Percentiles rank a stretch among this genome's conserved stretches.
These are phyloP conservation scores for Leonotis leonurus DNA, from an alignment of 257 asterid genomes.

Conservation along the genomic window DNA sequence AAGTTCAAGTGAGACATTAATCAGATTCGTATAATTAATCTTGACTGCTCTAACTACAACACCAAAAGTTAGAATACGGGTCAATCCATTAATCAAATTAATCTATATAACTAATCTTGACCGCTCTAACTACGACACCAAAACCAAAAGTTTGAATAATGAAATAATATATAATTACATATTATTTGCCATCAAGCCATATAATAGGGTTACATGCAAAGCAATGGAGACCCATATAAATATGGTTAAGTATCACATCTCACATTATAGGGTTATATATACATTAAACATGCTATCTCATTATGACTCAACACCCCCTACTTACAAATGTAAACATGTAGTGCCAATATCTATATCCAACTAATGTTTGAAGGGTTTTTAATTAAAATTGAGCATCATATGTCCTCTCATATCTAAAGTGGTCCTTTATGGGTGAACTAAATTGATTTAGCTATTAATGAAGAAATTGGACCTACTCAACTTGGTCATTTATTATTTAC, in stretches of 20 bases:
- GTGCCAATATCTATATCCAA: not conserved
- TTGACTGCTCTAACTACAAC: too few relatives aligned
- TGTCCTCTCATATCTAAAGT: slow-evolving; percentile 18
- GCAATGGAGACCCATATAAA: not conserved
- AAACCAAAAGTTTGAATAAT: too few relatives aligned
- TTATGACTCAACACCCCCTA: not conserved
- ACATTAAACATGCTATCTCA: not conserved
- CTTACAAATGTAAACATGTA: not conserved
- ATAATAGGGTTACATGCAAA: too few relatives aligned
- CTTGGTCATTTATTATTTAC: slow-evolving; percentile 16
- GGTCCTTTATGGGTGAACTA: slow-evolving; percentile 28
- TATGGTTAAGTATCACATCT: not conserved
- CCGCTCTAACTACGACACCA: too few relatives aligned
- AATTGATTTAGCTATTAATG: slow-evolving; percentile 17
- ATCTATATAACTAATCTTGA: too few relatives aligned
- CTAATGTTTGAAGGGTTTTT: not conserved
- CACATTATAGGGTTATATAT: not conserved
- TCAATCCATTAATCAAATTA: too few relatives aligned
- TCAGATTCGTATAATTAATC: too few relatives aligned
- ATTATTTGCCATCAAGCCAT: too few relatives aligned
- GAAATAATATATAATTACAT: too few relatives aligned
- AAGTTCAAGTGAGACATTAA: too few relatives aligned
- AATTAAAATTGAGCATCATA: slow-evolving; percentile 12
- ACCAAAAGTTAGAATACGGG: too few relatives aligned
- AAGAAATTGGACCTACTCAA: slow-evolving; percentile 21